A percentile compares a stretch with the other conserved stretches of the same genome.
phyloP scores from a whole-genome alignment of 176 grass and related monocot species.

The Bonia amplexicaulis region DNA sequence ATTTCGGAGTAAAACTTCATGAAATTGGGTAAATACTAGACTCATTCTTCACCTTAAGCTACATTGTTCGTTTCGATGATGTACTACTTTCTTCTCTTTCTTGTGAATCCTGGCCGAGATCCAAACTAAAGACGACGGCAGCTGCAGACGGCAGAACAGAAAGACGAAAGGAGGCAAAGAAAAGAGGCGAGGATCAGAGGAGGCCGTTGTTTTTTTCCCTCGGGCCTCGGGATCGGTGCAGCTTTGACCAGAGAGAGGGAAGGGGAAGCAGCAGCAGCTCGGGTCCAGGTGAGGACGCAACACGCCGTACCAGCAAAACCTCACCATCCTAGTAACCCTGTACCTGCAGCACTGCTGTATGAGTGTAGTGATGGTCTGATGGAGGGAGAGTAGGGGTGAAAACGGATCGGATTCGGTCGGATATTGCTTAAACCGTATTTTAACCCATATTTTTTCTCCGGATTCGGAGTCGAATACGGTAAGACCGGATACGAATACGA shows the following conservation, averaged over 20 bases:
- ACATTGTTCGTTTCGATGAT: not conserved
- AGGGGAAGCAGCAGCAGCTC: not conserved
- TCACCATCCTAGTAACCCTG: not conserved
- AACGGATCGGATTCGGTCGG: too few species aligned
- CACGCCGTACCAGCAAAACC: constrained; percentile 9
- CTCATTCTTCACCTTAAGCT: not conserved
- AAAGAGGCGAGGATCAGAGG: not conserved
- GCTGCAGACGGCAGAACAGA: constrained; percentile 1
- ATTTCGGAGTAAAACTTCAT: not conserved
- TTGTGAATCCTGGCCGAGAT: not conserved
- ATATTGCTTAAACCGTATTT: too few species aligned
- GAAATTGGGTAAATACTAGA: not conserved
- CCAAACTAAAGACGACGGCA: not conserved
- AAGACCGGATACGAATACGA: too few species aligned
- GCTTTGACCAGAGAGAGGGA: constrained; percentile 33
- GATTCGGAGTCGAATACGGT: too few species aligned
- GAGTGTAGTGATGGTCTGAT: too few species aligned
- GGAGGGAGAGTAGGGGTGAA: too few species aligned
- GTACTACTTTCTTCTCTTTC: not conserved
- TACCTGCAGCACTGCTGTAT: not conserved
- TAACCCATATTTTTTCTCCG: too few species aligned
- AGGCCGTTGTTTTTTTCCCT: not conserved
- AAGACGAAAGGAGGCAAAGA: not conserved
- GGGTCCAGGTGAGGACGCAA: constrained; percentile 36
- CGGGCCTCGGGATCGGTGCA: constrained; percentile 37